A percentile compares a stretch with the other conserved stretches of the same genome.
These are phyloP conservation scores for Euphorbia schlechtendalii DNA, from an alignment of 441 rosid genomes.

Conservation along the genomic window DNA sequence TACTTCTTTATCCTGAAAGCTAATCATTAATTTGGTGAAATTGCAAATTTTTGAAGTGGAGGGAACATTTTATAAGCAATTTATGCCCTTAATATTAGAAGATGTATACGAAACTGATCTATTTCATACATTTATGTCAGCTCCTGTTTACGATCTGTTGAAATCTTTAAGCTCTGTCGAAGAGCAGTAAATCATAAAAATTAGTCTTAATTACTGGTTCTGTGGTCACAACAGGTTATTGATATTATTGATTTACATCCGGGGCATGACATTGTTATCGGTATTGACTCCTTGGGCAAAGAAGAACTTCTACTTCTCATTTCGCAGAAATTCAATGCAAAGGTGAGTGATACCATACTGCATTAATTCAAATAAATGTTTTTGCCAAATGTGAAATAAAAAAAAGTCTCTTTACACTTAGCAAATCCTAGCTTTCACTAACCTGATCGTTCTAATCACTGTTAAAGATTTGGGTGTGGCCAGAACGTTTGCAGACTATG, in stretches of 20 bases:
- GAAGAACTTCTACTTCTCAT: conserved; percentile 62
- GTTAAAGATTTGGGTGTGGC: conserved; percentile 87
- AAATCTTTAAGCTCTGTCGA: neutral
- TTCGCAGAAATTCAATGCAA: conserved; percentile 41
- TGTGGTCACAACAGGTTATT: conserved; percentile 37
- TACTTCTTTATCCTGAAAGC: neutral
- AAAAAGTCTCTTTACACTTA: neutral
- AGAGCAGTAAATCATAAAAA: neutral
- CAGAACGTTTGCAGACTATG: conserved; percentile 76
- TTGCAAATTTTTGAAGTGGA: neutral
- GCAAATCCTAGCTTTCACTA: neutral
- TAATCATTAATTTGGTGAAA: too few species aligned
- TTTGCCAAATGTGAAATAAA: neutral
- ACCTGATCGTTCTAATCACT: conserved; percentile 6
- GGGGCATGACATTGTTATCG: conserved; percentile 58
- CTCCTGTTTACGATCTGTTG: neutral
- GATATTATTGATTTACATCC: conserved; percentile 64
- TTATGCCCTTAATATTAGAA: neutral
- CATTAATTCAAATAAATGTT: neutral
- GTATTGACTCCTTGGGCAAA: conserved; percentile 63
- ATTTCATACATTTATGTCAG: neutral
- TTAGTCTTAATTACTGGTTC: conserved; percentile 13
- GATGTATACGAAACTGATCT: neutral
- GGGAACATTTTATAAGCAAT: neutral
- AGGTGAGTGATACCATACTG: too few species aligned